Conservation (phyloP, 768 basidiomycete species). For the Paxillus rubicundulus region DNA sequence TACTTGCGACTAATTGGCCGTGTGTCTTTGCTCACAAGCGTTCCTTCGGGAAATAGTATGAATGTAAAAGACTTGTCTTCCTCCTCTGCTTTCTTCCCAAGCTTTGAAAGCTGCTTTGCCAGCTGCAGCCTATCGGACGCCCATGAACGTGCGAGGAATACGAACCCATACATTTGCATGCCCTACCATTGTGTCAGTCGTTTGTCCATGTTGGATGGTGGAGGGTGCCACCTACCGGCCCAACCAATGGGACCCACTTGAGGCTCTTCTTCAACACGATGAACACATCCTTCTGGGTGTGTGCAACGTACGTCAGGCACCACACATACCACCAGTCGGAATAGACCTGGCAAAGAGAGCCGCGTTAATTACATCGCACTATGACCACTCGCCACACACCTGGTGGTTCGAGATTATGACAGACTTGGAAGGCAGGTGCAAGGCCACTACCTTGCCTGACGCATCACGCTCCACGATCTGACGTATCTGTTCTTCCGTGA, state of each 20-base stretch:
- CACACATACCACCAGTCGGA: constrained; percentile 89
- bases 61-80: constrained; percentile 74
- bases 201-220: not conserved
- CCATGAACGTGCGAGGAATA: constrained; percentile 92
- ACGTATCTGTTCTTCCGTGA: constrained; percentile 59
- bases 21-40: constrained; percentile 85
- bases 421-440: constrained; percentile 75
- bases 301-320: constrained; percentile 73
- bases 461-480: constrained; percentile 53
- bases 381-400: constrained; percentile 39
- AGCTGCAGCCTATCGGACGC: constrained; percentile 75
- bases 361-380: constrained; percentile 4
- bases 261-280: constrained; percentile 93
- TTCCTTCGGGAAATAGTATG: constrained; percentile 94
- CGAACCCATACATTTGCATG: constrained; percentile 94
- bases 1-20: constrained; percentile 82
- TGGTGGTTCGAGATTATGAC: constrained; percentile 94
- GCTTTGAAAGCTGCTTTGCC: constrained; percentile 57
- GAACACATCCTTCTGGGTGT: constrained; percentile 68
- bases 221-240: constrained; percentile 60
- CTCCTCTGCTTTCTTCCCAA: constrained; percentile 68
- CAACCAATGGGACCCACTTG: constrained; percentile 81
- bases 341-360: constrained; percentile 49
- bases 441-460: constrained; percentile 52
- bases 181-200: constrained; percentile 43